Conservation (phyloP, 768 basidiomycete genomes). For the Pisolithus sp. region DNA sequence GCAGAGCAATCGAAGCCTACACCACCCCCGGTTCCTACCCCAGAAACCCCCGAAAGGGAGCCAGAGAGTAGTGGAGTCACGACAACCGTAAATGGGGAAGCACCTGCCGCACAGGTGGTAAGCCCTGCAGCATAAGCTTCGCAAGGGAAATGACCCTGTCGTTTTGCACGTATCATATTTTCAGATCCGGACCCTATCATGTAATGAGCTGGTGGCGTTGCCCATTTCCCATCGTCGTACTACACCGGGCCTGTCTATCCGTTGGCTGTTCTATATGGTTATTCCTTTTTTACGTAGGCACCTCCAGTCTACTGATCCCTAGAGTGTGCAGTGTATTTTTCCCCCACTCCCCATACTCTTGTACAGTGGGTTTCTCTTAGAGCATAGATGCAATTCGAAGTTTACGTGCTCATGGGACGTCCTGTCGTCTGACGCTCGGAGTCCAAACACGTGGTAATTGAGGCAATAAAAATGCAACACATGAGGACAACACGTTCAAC, state of each 20-base stretch:
- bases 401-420: background rate
- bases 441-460: background rate
- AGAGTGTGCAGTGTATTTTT: conserved; percentile 19
- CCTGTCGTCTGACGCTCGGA: background rate
- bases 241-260: conserved; percentile 23
- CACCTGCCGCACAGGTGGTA: conserved; percentile 29
- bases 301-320: conserved; percentile 13
- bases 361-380: conserved; percentile 9
- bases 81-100: conserved; percentile 34
- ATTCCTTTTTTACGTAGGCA: conserved; percentile 31
- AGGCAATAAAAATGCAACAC: background rate
- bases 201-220: conserved; percentile 14
- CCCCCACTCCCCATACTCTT: conserved; percentile 3
- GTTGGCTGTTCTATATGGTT: conserved; percentile 34
- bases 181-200: conserved; percentile 17
- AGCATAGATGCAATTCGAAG: background rate
- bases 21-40: too few species aligned
- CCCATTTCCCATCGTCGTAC: conserved; percentile 13
- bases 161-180: conserved; percentile 8
- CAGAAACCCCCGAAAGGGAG: conserved; percentile 15
- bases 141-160: conserved; percentile 22
- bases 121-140: conserved; percentile 28
- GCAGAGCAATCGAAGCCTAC: too few species aligned
- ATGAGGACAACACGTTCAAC: background rate
- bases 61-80: conserved; percentile 30